Percentiles rank a stretch among this genome's conserved stretches.
Evolutionary conservation across 192 early-diverging fungal species (phyloP).

Genomic region (Cladochytrium replicatum): DNA sequence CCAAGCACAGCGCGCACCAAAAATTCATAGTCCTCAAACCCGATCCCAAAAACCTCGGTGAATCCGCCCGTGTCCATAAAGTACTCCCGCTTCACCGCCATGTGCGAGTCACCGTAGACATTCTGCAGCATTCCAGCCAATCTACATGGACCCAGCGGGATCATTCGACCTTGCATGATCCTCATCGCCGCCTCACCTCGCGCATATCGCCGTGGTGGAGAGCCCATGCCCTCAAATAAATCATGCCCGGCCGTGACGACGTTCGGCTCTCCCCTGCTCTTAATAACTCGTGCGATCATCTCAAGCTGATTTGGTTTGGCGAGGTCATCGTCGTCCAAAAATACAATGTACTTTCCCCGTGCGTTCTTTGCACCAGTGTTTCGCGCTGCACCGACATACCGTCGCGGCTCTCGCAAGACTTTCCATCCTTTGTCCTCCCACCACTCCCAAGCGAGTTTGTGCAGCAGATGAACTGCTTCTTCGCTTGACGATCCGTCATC

Average conservation of each 20-base stretch:
- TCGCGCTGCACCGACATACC: conserved; percentile 31
- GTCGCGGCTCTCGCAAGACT: conserved; percentile 23
- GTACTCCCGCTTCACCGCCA: conserved; percentile 27
- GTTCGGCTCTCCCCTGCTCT: conserved; percentile 29
- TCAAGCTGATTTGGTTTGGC: conserved; percentile 31
- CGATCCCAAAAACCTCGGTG: conserved; percentile 29
- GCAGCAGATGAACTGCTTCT: conserved; percentile 9
- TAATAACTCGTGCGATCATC: conserved; percentile 23
- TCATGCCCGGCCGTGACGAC: conserved; percentile 32
- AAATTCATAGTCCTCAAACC: conserved; percentile 37
- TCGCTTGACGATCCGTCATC: conserved; percentile 25
- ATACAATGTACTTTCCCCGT: conserved; percentile 24
- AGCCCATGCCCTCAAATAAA: conserved; percentile 14
- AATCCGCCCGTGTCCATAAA: conserved; percentile 26
- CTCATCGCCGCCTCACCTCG: too few relatives aligned
- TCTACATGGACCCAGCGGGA: conserved; percentile 24
- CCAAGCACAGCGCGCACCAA: conserved; percentile 16
- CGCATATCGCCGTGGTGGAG: conserved; percentile 7
- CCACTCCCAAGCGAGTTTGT: conserved; percentile 26
- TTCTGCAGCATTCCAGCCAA: conserved; percentile 31
- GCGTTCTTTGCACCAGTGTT: conserved; percentile 28
- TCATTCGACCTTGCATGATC: too few relatives aligned
- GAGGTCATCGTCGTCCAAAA: conserved; percentile 33
- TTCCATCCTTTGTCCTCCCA: conserved; percentile 29
- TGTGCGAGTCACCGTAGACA: conserved; percentile 31